Evolutionary conservation across 805 yeast genomes (phyloP).

Genomic region (Wickerhamiella sorbophila): DNA sequence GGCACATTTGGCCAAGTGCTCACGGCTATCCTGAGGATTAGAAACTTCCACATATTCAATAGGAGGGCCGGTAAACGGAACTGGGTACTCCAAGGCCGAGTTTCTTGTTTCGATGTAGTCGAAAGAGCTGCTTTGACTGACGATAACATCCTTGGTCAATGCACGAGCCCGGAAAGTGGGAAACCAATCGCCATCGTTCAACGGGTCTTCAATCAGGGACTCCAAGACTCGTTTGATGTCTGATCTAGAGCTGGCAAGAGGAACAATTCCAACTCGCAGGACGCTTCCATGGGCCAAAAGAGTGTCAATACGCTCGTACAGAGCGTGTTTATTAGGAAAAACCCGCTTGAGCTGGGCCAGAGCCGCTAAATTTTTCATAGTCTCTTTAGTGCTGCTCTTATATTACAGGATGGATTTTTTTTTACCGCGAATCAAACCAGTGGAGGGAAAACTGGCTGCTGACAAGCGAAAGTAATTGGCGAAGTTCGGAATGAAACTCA

Average conservation of each 20-base stretch:
- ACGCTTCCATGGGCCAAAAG: slow-evolving; percentile 13
- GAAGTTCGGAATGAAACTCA: not conserved
- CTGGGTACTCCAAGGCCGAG: slow-evolving; percentile 21
- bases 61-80: slow-evolving; percentile 16
- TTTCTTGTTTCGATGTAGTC: slow-evolving; percentile 23
- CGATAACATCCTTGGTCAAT: slow-evolving; percentile 23
- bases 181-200: slow-evolving; percentile 24
- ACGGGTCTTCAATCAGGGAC: slow-evolving; percentile 24
- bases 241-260: slow-evolving; percentile 16
- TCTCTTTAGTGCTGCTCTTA: too few species aligned
- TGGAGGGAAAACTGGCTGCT: too few species aligned
- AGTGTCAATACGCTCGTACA: slow-evolving; percentile 19
- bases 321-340: slow-evolving; percentile 19
- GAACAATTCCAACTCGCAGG: slow-evolving; percentile 21
- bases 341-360: slow-evolving; percentile 14
- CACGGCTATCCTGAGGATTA: slow-evolving; percentile 19
- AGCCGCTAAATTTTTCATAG: too few species aligned
- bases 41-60: slow-evolving; percentile 23
- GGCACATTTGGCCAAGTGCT: slow-evolving; percentile 21
- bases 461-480: too few species aligned
- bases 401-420: too few species aligned
- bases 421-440: too few species aligned
- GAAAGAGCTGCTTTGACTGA: slow-evolving; percentile 18
- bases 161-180: slow-evolving; percentile 18
- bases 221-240: slow-evolving; percentile 19